Evolutionary conservation across 1,139 yeast genomes (phyloP).

Genomic region (Blastobotrys niveus): DNA sequence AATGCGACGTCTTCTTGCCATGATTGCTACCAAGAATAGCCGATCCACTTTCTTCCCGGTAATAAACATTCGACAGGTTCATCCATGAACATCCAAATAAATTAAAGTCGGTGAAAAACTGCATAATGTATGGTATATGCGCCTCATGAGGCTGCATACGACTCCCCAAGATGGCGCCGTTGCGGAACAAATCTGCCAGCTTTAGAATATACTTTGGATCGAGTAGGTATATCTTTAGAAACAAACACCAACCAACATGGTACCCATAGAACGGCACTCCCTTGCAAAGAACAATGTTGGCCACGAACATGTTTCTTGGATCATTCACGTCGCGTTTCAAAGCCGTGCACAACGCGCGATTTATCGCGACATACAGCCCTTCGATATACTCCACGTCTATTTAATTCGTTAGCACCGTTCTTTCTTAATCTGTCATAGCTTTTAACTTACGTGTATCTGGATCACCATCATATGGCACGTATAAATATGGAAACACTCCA

Average conservation of each 20-base stretch:
- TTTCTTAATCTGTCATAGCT: slow-evolving; percentile 6
- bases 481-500: slow-evolving; percentile 78
- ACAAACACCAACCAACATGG: slow-evolving; percentile 55
- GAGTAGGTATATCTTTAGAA: slow-evolving; percentile 61
- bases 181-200: slow-evolving; percentile 55
- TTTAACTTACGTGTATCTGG: slow-evolving; percentile 25
- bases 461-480: slow-evolving; percentile 49
- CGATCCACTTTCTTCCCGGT: slow-evolving; percentile 13
- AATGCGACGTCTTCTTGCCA: slow-evolving; percentile 53
- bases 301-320: slow-evolving; percentile 46
- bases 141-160: slow-evolving; percentile 58
- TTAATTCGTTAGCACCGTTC: too few species aligned
- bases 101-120: slow-evolving; percentile 78
- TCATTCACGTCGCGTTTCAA: slow-evolving; percentile 28
- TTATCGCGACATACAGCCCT: slow-evolving; percentile 26
- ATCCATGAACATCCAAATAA: slow-evolving; percentile 83
- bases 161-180: slow-evolving; percentile 41
- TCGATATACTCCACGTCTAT: slow-evolving; percentile 24
- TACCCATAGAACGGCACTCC: slow-evolving; percentile 84
- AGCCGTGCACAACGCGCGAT: slow-evolving; percentile 28
- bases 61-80: slow-evolving; percentile 29
- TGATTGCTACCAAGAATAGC: neutral
- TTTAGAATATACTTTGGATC: slow-evolving; percentile 58
- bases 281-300: slow-evolving; percentile 62
- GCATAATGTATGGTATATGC: slow-evolving; percentile 71